phyloP scores from a whole-genome alignment of 768 basidiomycete genomes.

The Aureoboletus auriporus region DNA sequence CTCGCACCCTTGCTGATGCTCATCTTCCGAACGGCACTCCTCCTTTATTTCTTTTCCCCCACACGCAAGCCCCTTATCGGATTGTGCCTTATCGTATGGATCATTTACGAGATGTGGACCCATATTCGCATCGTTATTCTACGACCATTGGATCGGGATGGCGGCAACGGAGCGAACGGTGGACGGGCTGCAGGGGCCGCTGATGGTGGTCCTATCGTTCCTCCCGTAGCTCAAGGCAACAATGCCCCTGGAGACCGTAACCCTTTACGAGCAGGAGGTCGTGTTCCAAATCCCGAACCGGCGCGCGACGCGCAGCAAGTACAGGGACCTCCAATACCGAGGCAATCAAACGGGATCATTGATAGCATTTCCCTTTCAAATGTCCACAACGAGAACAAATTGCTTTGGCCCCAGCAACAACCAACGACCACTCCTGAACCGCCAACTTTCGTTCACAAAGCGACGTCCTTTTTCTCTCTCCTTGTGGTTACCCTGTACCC shows the following conservation, averaged over 20 bases:
- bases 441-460: conserved; percentile 49
- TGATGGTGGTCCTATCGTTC: conserved; percentile 23
- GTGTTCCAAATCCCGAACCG: conserved; percentile 13
- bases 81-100: conserved; percentile 62
- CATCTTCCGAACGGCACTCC: conserved; percentile 59
- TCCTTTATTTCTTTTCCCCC: conserved; percentile 77
- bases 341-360: conserved; percentile 35
- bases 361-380: conserved; percentile 56
- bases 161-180: conserved; percentile 19
- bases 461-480: conserved; percentile 50
- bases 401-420: conserved; percentile 36
- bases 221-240: conserved; percentile 15
- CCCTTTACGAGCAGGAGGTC: conserved; percentile 13
- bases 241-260: conserved; percentile 13
- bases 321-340: conserved; percentile 28
- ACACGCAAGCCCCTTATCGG: conserved; percentile 69
- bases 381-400: conserved; percentile 50
- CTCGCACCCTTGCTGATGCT: conserved; percentile 65
- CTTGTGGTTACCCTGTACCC: conserved; percentile 64
- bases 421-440: conserved; percentile 25
- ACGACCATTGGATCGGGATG: conserved; percentile 35
- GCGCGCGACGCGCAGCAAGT: conserved; percentile 16
- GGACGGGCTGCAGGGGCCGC: conserved; percentile 14
- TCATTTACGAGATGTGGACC: conserved; percentile 73
- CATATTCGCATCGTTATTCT: conserved; percentile 49